Percentiles rank a stretch among this genome's conserved stretches.
These are phyloP conservation scores for Lactarius pseudohatsudake DNA, from an alignment of 768 basidiomycete species.

Conservation along the genomic window DNA sequence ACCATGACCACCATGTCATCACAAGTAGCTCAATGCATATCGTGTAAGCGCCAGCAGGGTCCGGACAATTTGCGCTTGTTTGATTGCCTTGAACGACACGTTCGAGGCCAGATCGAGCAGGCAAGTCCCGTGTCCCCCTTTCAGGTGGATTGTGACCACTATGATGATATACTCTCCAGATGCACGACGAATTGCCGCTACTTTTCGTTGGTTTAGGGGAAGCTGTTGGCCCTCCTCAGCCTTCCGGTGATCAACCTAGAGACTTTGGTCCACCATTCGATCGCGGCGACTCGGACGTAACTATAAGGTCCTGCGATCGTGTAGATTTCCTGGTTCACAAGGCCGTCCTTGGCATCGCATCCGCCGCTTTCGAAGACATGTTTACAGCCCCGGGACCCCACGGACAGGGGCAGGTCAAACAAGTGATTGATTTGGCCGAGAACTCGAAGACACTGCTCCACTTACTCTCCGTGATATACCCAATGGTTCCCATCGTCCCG, in stretches of 20 bases:
- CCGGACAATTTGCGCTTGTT: slow-evolving; percentile 4
- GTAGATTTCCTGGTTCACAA: slow-evolving; percentile 56
- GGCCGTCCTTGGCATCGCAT: slow-evolving; percentile 53
- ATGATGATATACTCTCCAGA: background rate
- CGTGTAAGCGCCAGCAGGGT: background rate
- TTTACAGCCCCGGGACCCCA: slow-evolving; percentile 36
- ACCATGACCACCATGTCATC: background rate
- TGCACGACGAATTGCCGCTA: background rate
- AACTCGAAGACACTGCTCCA: slow-evolving; percentile 9
- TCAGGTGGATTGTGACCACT: background rate
- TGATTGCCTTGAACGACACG: slow-evolving; percentile 1
- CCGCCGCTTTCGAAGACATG: slow-evolving; percentile 57
- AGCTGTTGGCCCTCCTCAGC: background rate
- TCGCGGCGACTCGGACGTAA: slow-evolving; percentile 40
- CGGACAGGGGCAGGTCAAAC: background rate
- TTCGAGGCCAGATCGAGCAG: background rate
- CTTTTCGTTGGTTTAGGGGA: background rate
- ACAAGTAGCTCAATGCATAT: background rate
- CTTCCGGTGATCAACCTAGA: background rate
- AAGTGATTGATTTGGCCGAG: background rate
- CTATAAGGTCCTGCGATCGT: slow-evolving; percentile 54
- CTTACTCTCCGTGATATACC: slow-evolving; percentile 9
- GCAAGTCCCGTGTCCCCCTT: background rate
- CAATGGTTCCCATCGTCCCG: slow-evolving; percentile 3
- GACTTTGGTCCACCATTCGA: slow-evolving; percentile 19